Conservation (phyloP, 139 green algal species). For the Chlamydomonas incerta region DNA sequence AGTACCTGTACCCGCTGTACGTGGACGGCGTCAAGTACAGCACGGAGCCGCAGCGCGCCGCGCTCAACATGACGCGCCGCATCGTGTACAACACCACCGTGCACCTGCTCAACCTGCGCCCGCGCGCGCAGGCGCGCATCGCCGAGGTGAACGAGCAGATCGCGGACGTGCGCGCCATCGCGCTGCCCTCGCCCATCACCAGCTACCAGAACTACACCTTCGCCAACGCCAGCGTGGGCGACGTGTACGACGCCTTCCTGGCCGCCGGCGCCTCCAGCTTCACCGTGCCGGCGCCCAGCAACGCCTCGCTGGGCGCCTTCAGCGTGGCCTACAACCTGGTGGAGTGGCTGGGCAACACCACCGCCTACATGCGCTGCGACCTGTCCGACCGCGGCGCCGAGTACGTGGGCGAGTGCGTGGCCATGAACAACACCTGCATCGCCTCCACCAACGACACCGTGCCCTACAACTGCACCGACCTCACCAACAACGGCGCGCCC, state of each 20-base stretch:
- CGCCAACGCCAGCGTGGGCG: neutral
- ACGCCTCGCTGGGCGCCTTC: conserved; percentile 4
- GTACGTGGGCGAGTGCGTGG: conserved; percentile 70
- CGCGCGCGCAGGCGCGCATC: conserved; percentile 41
- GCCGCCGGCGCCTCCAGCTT: conserved; percentile 6
- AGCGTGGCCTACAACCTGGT: conserved; percentile 62
- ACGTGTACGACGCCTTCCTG: neutral
- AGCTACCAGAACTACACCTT: conserved; percentile 29
- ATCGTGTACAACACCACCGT: conserved; percentile 40
- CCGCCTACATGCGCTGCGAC: conserved; percentile 67
- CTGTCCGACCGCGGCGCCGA: conserved; percentile 55
- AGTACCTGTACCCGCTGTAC: conserved; percentile 51
- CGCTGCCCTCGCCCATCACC: neutral
- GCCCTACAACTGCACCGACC: conserved; percentile 62
- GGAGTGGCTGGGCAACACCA: conserved; percentile 63
- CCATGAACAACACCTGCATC: conserved; percentile 50
- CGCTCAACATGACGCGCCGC: conserved; percentile 45
- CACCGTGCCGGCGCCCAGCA: neutral
- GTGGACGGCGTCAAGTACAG: conserved; percentile 36
- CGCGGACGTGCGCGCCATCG: conserved; percentile 9
- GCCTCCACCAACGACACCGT: conserved; percentile 38
- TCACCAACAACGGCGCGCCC: neutral
- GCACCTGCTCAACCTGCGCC: conserved; percentile 32
- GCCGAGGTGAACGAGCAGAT: conserved; percentile 41
- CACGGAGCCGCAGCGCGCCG: neutral